Evolutionary conservation across 768 basidiomycete species (phyloP).

Genomic region (Sporobolomyces pararoseus): DNA sequence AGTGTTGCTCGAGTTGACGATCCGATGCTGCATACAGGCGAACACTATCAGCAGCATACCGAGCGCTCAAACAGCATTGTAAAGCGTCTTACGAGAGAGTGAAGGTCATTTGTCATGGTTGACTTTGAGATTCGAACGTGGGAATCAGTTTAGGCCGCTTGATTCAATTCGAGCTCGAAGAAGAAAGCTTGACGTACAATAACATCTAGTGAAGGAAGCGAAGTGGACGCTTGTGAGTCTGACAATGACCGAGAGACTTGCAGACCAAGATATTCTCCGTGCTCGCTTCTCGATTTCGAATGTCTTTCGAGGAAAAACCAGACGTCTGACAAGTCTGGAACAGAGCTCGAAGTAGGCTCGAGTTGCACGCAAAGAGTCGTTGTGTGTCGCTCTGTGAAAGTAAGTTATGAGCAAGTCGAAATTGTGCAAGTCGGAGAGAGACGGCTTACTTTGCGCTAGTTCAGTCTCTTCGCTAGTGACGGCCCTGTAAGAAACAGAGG

Average conservation of each 20-base stretch:
- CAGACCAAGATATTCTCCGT: conserved; percentile 67
- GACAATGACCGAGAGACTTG: neutral
- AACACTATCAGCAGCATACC: neutral
- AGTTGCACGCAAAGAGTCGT: neutral
- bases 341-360: neutral
- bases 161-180: neutral
- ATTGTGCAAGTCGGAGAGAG: neutral
- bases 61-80: neutral
- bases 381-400: conserved; percentile 6
- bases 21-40: conserved; percentile 41
- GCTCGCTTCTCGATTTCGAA: conserved; percentile 58
- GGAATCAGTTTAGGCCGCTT: neutral
- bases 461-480: no score
- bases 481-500: no score
- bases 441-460: no score
- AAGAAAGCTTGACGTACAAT: neutral
- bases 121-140: conserved; percentile 3
- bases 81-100: conserved; percentile 7
- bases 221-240: fast-evolving
- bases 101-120: conserved; percentile 18
- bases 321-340: conserved; percentile 55
- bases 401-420: neutral
- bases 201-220: neutral
- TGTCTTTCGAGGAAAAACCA: conserved; percentile 83
- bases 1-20: conserved; percentile 39